These are phyloP conservation scores for Aureobasidium leucospermi DNA, from an alignment of 2,329 filamentous ascomycete species.

Conservation along the genomic window DNA sequence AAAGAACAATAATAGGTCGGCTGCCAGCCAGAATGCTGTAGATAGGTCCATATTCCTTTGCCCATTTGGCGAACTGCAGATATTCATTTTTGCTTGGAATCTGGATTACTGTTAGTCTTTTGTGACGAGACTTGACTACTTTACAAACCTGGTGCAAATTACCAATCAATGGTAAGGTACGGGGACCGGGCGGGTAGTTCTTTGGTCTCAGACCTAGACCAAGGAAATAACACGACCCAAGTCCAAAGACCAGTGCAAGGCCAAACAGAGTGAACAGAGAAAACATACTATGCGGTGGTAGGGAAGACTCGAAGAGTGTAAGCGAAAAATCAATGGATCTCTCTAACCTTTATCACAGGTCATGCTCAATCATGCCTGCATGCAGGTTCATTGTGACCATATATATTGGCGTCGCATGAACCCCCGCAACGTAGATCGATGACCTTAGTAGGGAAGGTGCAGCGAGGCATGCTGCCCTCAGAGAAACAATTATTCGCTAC, in stretches of 20 bases:
- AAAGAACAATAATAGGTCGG: conserved; percentile 36
- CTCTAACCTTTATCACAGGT: not conserved
- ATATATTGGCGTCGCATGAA: not conserved
- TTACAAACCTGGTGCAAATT: not conserved
- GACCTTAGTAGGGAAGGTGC: not conserved
- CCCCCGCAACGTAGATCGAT: not conserved
- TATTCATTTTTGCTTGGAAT: conserved; percentile 29
- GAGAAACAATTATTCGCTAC: not conserved
- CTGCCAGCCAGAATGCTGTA: conserved; percentile 34
- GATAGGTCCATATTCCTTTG: conserved; percentile 23
- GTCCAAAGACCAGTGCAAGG: not conserved
- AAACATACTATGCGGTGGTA: not conserved
- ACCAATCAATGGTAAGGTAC: conserved; percentile 35
- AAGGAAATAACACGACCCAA: not conserved
- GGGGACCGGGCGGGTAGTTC: conserved; percentile 28
- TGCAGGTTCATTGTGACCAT: not conserved
- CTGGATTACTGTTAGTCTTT: conserved; percentile 23
- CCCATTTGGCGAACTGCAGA: conserved; percentile 26
- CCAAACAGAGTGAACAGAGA: not conserved
- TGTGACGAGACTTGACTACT: conserved; percentile 23
- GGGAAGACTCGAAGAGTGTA: no score
- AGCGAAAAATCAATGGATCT: not conserved
- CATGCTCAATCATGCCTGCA: not conserved
- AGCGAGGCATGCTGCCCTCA: not conserved
- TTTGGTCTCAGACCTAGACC: conserved; percentile 1